Conservation (phyloP, 108 stramenopile genomes). For the Pinguiococcus pyrenoidosus region DNA sequence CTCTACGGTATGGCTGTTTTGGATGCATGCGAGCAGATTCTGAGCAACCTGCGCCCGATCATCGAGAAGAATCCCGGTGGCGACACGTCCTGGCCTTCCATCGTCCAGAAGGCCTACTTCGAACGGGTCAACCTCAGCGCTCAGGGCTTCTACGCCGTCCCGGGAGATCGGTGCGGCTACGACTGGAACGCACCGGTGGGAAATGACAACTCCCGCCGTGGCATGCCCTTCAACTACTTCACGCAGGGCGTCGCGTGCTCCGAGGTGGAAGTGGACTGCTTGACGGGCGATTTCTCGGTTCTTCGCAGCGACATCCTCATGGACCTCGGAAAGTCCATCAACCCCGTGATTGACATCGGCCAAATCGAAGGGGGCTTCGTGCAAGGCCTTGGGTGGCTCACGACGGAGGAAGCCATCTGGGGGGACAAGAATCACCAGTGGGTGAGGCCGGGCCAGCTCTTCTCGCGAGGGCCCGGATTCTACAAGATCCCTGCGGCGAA, state of each 20-base stretch:
- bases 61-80: conserved; percentile 47
- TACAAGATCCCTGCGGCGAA: conserved; percentile 94
- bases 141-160: conserved; percentile 75
- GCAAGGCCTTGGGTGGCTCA: conserved; percentile 80
- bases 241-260: conserved; percentile 76
- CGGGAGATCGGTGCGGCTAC: conserved; percentile 58
- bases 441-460: conserved; percentile 64
- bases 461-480: conserved; percentile 81
- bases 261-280: conserved; percentile 76
- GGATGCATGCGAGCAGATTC: conserved; percentile 78
- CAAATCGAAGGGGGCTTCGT: conserved; percentile 91
- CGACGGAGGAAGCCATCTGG: conserved; percentile 71
- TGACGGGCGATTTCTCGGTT: conserved; percentile 70
- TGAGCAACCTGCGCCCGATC: conserved; percentile 59
- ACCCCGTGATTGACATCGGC: conserved; percentile 86
- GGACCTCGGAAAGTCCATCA: conserved; percentile 74
- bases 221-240: conserved; percentile 79
- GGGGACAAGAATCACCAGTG: conserved; percentile 78
- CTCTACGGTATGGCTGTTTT: conserved; percentile 88
- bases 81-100: conserved; percentile 13
- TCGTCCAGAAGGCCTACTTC: conserved; percentile 59
- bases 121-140: conserved; percentile 71
- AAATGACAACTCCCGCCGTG: conserved; percentile 64
- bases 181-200: conserved; percentile 37
- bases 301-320: conserved; percentile 56